A percentile compares a stretch with the other conserved stretches of the same genome.
Conservation (phyloP, 2,329 filamentous ascomycete genomes). For the Blumeria graminis region DNA sequence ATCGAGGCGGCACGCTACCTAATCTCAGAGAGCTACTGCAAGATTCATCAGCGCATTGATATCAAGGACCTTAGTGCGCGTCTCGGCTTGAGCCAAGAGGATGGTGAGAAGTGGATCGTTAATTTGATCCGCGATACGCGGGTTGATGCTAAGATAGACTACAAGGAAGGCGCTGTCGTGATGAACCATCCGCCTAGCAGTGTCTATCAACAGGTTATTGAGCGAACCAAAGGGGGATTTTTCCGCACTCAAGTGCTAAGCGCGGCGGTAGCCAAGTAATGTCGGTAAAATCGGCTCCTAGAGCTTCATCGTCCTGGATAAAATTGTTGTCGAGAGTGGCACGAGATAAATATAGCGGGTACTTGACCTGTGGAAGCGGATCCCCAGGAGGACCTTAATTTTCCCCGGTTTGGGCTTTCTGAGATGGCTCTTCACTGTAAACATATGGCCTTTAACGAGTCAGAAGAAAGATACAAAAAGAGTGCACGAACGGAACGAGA, state of each 20-base stretch:
- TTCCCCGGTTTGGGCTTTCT: background rate
- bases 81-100: slow-evolving; percentile 74
- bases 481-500: no score
- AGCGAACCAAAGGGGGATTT: slow-evolving; percentile 96
- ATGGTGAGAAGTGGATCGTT: slow-evolving; percentile 99
- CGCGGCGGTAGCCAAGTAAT: slow-evolving; percentile 17
- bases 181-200: slow-evolving; percentile 99
- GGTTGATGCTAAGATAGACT: slow-evolving; percentile 97
- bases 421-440: background rate
- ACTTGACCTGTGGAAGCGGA: background rate
- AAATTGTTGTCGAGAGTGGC: no score
- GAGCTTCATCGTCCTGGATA: background rate
- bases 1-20: slow-evolving; percentile 86
- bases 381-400: background rate
- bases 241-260: slow-evolving; percentile 92
- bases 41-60: slow-evolving; percentile 96
- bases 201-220: slow-evolving; percentile 97
- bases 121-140: slow-evolving; percentile 95
- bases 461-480: background rate
- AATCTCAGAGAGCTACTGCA: slow-evolving; percentile 98
- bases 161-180: slow-evolving; percentile 91
- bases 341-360: background rate
- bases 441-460: background rate
- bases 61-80: slow-evolving; percentile 89
- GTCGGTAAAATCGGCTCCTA: background rate